Evolutionary conservation across 768 basidiomycete genomes (phyloP), one percentile per base, ranked within the genome.

Genomic region (Coprinopsis sp.): DNA sequence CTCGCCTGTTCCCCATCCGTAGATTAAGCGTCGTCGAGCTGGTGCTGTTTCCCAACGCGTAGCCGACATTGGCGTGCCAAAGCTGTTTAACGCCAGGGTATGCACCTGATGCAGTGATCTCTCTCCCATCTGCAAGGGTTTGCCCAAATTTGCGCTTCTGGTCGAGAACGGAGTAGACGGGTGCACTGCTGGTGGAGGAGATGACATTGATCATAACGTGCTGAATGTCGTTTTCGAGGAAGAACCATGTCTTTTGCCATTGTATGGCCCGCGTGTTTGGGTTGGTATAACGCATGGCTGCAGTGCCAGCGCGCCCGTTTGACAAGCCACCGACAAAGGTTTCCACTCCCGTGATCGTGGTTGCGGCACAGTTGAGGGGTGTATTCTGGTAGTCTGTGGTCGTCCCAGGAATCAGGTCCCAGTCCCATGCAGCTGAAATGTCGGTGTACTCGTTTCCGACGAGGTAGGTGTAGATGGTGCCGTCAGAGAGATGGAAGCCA

Each of bases 241-340:
- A 87, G 66, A 87, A 86, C 80, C 81, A 85, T 0, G 76, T 72
- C 62, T 87, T 87, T 54, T 84, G 81, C 72, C 75, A 88, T 33
- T 65, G 58, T 25, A 87, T 60, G 8, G 69, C 55, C 13, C 65
- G 54, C 4, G 81, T 84, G 37, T 67, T 46, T 4, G 86, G 84
- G 55, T 86, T 87, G 21, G 74, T 77, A 58, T 79, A 88, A 38
- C 74, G 71, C 82, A 85, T 83, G 19, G 71, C 81, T 0, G 77
- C 76, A 13, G 77, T 61, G 7, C 84, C 85, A 41, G 73, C 58
- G 25, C 61, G 53, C 4, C 79, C 81, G 43, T 80, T 73, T 1
- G 82, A 81, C 4, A 67, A 79, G 1, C 82, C 85, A 0, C 85
- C 86, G 14, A 86, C 84, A 55, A 84, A 85, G 5, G 60, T 51